phyloP scores from a whole-genome alignment of 192 early-diverging fungal species.

The Rhizophagus prolifer region DNA sequence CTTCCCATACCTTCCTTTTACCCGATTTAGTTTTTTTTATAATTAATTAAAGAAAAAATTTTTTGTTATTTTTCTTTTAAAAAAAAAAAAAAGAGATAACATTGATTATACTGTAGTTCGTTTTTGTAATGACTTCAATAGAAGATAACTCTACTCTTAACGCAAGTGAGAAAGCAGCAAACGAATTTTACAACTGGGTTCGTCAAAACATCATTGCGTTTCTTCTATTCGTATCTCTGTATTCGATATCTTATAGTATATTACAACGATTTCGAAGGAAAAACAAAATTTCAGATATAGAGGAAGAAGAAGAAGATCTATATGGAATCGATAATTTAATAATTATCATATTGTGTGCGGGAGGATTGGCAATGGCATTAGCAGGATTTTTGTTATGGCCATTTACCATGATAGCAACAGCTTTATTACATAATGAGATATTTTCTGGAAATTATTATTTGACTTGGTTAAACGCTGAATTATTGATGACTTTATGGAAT shows the following conservation, averaged over 20 bases:
- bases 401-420: constrained; percentile 26
- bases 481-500: constrained; percentile 30
- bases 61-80: neutral
- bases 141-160: neutral
- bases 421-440: constrained; percentile 15
- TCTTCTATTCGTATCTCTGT: constrained; percentile 20
- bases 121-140: neutral
- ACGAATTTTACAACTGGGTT: constrained; percentile 18
- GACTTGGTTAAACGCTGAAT: constrained; percentile 18
- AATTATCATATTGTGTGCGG: constrained; percentile 23
- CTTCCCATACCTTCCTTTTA: neutral
- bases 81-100: neutral
- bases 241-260: constrained; percentile 20
- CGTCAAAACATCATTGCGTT: constrained; percentile 27
- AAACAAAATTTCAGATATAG: neutral
- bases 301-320: constrained; percentile 20
- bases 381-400: constrained; percentile 28
- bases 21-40: neutral
- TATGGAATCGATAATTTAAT: constrained; percentile 29
- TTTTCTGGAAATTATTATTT: constrained; percentile 22
- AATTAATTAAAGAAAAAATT: neutral
- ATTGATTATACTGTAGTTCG: neutral
- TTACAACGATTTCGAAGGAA: constrained; percentile 24
- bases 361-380: constrained; percentile 29
- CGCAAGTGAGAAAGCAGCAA: neutral